phyloP scores from a whole-genome alignment of 2,329 filamentous ascomycete species.

The Parascedosporium putredinis region DNA sequence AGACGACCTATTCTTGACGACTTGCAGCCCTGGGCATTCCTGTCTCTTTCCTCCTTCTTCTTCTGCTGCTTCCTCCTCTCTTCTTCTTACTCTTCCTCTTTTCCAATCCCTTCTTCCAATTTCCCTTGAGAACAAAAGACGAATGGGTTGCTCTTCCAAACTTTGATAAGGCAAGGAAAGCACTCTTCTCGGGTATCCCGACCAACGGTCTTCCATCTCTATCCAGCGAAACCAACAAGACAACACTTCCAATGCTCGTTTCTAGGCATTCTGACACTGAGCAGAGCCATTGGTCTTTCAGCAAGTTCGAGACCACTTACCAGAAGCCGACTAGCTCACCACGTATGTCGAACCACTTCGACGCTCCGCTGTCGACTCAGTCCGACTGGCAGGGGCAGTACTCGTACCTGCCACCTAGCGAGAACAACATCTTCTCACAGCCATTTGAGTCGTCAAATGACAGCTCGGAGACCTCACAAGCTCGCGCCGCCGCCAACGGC shows the following conservation, averaged over 20 bases:
- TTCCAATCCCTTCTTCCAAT: too few relatives aligned
- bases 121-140: too few relatives aligned
- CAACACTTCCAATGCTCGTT: constrained; percentile 41
- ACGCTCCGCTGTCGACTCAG: constrained; percentile 40
- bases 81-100: too few relatives aligned
- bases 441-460: constrained; percentile 31
- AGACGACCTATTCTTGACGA: neutral
- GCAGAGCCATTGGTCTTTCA: constrained; percentile 43
- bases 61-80: neutral
- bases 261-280: constrained; percentile 43
- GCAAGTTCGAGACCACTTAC: constrained; percentile 38
- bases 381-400: constrained; percentile 48
- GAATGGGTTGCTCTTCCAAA: neutral
- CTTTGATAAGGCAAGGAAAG: neutral
- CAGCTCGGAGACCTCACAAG: constrained; percentile 24
- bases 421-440: constrained; percentile 33
- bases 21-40: neutral
- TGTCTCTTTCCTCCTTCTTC: neutral
- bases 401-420: constrained; percentile 36
- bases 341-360: constrained; percentile 50
- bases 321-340: constrained; percentile 32
- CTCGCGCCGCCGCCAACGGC: constrained; percentile 22
- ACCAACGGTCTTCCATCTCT: neutral
- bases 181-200: neutral
- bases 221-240: neutral